A percentile compares a stretch with the other conserved stretches of the same genome.
phyloP scores from a whole-genome alignment of 352 stramenopile species.

The Thalassiosira mediterranea region DNA sequence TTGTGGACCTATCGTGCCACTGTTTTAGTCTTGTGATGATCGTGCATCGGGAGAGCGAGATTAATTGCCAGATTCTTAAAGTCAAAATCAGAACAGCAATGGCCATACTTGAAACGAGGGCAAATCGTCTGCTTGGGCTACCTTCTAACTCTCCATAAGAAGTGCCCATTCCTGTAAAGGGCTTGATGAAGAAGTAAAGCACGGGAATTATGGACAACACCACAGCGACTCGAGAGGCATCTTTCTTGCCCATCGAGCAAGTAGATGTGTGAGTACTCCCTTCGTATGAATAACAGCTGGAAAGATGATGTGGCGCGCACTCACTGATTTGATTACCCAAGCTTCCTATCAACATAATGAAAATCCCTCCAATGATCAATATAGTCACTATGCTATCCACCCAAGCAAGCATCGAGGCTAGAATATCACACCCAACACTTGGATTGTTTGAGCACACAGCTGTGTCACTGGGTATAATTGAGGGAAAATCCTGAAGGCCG shows the following conservation, averaged over 20 bases:
- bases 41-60: no score
- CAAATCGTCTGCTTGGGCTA: conserved; percentile 4
- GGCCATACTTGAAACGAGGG: conserved; percentile 9
- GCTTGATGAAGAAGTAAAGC: conserved; percentile 28
- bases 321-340: conserved; percentile 15
- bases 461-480: conserved; percentile 8
- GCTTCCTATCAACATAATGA: conserved; percentile 17
- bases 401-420: conserved; percentile 1
- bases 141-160: not conserved
- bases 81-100: conserved; percentile 11
- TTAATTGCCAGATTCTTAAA: conserved; percentile 2
- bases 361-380: conserved; percentile 15
- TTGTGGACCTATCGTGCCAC: not conserved
- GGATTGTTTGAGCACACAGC: not conserved
- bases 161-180: conserved; percentile 19
- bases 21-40: no score
- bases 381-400: conserved; percentile 18
- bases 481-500: conserved; percentile 18
- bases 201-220: conserved; percentile 10
- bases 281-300: no score
- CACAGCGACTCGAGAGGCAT: not conserved
- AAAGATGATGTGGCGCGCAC: no score
- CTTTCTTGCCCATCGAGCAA: no score
- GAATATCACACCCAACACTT: not conserved
- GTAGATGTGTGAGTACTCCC: no score